Evolutionary conservation across 2,329 filamentous ascomycete species (phyloP).

Genomic region (Xenoacremonium recifei): DNA sequence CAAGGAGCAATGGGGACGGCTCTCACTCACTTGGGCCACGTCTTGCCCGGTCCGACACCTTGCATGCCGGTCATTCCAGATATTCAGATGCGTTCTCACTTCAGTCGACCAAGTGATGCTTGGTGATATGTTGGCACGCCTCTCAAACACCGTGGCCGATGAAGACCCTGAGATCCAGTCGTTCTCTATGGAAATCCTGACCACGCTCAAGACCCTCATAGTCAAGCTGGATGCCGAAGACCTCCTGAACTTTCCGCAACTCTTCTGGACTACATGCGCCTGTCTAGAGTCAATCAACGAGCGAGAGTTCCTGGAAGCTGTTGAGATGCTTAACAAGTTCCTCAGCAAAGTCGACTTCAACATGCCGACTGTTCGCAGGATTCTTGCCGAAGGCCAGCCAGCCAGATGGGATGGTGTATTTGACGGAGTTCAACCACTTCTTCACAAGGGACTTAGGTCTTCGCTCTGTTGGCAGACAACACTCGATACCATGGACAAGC

Average conservation of each 20-base stretch:
- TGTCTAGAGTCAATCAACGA: slow-evolving; percentile 97
- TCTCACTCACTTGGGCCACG: slow-evolving; percentile 92
- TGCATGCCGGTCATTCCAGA: slow-evolving; percentile 94
- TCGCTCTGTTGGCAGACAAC: slow-evolving; percentile 78
- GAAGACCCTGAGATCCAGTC: slow-evolving; percentile 93
- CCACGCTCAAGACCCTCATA: slow-evolving; percentile 89
- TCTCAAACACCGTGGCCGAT: slow-evolving; percentile 96
- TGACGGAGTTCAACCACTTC: slow-evolving; percentile 78
- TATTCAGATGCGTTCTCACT: slow-evolving; percentile 91
- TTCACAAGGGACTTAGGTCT: slow-evolving; percentile 91
- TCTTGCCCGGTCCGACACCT: slow-evolving; percentile 94
- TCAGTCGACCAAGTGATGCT: slow-evolving; percentile 91
- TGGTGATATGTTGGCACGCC: slow-evolving; percentile 89
- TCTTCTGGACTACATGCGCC: slow-evolving; percentile 97
- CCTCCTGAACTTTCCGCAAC: slow-evolving; percentile 84
- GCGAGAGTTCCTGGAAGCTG: slow-evolving; percentile 85
- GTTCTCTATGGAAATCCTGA: slow-evolving; percentile 97
- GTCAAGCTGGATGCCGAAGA: slow-evolving; percentile 76
- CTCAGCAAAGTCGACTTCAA: slow-evolving; percentile 80
- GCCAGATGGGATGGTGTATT: slow-evolving; percentile 86
- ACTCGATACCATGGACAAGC: slow-evolving; percentile 71
- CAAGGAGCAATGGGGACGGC: slow-evolving; percentile 85
- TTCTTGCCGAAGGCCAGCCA: slow-evolving; percentile 77
- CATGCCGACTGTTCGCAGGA: slow-evolving; percentile 63
- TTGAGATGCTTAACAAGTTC: slow-evolving; percentile 87